Conservation (phyloP, 2,329 filamentous ascomycete species). For the Aspergillus ochraceus region DNA sequence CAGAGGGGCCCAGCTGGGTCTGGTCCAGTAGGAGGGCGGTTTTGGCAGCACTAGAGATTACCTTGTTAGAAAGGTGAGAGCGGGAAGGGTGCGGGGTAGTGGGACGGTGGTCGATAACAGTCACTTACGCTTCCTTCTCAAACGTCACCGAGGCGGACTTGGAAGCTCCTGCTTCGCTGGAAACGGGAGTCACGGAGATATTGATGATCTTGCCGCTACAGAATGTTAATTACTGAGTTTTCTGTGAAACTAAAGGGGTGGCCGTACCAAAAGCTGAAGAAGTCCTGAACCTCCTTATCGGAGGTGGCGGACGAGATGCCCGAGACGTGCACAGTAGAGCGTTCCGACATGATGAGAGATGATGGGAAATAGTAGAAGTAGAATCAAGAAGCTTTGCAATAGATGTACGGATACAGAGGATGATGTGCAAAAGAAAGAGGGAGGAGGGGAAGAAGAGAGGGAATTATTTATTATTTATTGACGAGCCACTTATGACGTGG, state of each 20-base stretch:
- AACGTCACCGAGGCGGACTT: conserved; percentile 93
- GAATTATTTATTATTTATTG: conserved; percentile 17
- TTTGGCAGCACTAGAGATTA: conserved; percentile 68
- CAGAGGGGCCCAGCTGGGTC: conserved; percentile 77
- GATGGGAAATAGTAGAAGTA: not conserved
- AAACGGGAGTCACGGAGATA: conserved; percentile 69
- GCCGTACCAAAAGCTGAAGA: conserved; percentile 90
- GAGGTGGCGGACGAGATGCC: conserved; percentile 80
- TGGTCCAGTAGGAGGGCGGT: conserved; percentile 96
- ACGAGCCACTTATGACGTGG: conserved; percentile 33
- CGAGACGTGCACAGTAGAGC: conserved; percentile 78
- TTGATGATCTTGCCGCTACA: conserved; percentile 84
- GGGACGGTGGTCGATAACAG: not conserved
- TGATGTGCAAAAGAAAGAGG: not conserved
- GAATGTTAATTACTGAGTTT: not conserved
- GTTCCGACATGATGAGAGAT: conserved; percentile 52
- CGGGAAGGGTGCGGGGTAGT: conserved; percentile 25
- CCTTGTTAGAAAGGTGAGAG: conserved; percentile 3
- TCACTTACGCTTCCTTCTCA: conserved; percentile 77
- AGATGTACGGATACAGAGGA: not conserved
- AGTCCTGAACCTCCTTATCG: conserved; percentile 90
- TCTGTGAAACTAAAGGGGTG: not conserved
- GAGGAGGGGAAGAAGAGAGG: conserved; percentile 5
- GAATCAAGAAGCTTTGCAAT: not conserved
- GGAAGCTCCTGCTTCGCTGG: conserved; percentile 56